Base-by-base conservation (phyloP, 768 basidiomycete species). In the Pleurotus salmoneostramineus region DNA sequence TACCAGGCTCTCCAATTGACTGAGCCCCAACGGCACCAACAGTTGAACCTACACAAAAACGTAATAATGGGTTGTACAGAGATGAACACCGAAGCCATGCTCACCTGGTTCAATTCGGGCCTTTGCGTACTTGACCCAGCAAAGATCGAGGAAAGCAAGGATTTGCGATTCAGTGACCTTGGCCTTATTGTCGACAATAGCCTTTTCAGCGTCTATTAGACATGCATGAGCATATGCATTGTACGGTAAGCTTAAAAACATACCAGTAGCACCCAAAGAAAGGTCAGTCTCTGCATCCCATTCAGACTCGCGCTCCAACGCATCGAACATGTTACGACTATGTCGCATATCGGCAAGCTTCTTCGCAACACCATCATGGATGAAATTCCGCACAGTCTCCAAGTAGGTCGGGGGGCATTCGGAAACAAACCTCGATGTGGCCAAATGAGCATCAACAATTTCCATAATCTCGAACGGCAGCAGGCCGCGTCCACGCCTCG, bases 1-100 rank as follows among this genome's bases (percentile, higher is more conserved):
- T 99, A 43, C 96, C 97, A 1, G 97, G 97, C 72, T 99, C 97
- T 66, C 97, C 97, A 62, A 99, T 98, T 1, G 97, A 98, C 68
- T 99, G 97, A 4, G 97, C 97, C 3, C 96, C 97, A 43, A 99
- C 94, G 33, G 97, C 97, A 32, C 97, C 97, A 15, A 99, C 97
- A 15, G 97, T 98, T 0, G 96, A 98, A 7, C 95, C 95, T 93
- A 56, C 33, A 15, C 5, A 32, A 51, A 49, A 58, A 15, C 27
- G 31, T 17, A 27, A 8, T n/a, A n/a, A n/a, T n/a, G n/a, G n/a
- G n/a, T n/a, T n/a, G n/a, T n/a, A n/a, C n/a, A n/a, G 6, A 32
- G 14, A 33, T 14, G 50, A 33, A 46, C 2, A 12, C 37, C 8
- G 31, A 5, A 17, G 45, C 52, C 14, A 56, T 57, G 17, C 21